Evolutionary conservation across 768 basidiomycete species (phyloP).

Genomic region (Wakefieldia striispora): DNA sequence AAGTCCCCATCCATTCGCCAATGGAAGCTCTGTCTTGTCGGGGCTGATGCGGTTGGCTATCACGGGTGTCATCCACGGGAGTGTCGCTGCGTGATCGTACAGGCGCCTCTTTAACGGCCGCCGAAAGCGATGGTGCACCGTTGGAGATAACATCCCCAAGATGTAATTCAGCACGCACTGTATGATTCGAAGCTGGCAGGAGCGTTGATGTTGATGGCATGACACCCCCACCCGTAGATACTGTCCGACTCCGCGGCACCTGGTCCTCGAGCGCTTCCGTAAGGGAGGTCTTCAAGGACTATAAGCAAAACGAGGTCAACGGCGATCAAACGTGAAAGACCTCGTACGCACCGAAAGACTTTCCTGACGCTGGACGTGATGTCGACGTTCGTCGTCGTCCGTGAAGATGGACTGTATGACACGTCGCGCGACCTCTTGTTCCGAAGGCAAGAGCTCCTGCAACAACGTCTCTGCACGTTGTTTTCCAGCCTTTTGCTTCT

Average conservation of each 20-base stretch:
- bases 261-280: constrained; percentile 52
- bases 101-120: constrained; percentile 1
- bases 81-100: constrained; percentile 2
- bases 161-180: not conserved
- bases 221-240: constrained; percentile 21
- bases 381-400: constrained; percentile 42
- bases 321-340: not conserved
- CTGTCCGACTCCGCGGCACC: constrained; percentile 33
- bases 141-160: not conserved
- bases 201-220: constrained; percentile 12
- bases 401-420: constrained; percentile 66
- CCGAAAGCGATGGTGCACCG: not conserved
- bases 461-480: constrained; percentile 54
- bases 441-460: constrained; percentile 55
- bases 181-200: not conserved
- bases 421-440: constrained; percentile 64
- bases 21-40: constrained; percentile 39
- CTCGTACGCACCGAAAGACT: constrained; percentile 52
- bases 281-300: constrained; percentile 48
- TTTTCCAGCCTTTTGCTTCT: constrained; percentile 57
- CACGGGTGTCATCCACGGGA: constrained; percentile 8
- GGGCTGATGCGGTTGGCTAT: constrained; percentile 9
- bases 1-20: constrained; percentile 77
- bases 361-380: constrained; percentile 52
- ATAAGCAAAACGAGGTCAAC: not conserved